Evolutionary conservation across 1,284 basidiomycete species (phyloP), one percentile per base, ranked within the genome.

Genomic region (Sporisorium sorghi): DNA sequence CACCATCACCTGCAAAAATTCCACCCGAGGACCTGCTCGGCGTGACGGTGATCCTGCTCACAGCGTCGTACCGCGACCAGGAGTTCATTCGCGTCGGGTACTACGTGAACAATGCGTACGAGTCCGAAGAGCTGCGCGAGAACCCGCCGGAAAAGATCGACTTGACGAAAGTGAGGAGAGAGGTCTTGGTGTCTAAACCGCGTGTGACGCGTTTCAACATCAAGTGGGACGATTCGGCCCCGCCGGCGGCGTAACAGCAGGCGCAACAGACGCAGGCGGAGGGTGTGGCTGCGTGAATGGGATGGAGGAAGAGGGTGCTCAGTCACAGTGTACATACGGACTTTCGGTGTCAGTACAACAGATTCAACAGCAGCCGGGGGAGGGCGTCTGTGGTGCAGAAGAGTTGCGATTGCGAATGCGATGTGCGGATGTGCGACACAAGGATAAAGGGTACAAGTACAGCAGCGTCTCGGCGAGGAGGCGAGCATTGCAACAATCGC

Each of bases 71-170:
- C 85, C 78, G 84, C 33, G 94, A 96, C 57, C 94, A 97, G 81
- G 96, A 99, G 85, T 99, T 99, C 85, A 96, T 99, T 39, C 90
- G 96, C 42, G 95, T 99, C 21, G 96, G 97, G 6, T 99, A 99
- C 86, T 99, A 99, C 85, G 97, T 99, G 86, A 97, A 98, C 85
- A 98, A 95, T 50, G 95, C 97, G 84, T 98, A 98, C 85, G 94
- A 97, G 85, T 92, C 92, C 74, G 92, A 95, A 70, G 93, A 93
- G 86, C 37, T 79, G 53, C 54, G 74, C 11, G 81, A 83, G 58
- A 81, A 83, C 48, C 80, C 82, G 5, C 82, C 82, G 3, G 81
- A 80, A n/a, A 59, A 77, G 32, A 66, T 82, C 37, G 77, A 83
- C 59, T 51, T 83, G 32, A 70, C 74, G 43, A 87, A 90, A 59